Percentiles rank a stretch among this genome's conserved stretches.
phyloP scores from a whole-genome alignment of 192 early-diverging fungal genomes.

The Helicostylum pulchrum region DNA sequence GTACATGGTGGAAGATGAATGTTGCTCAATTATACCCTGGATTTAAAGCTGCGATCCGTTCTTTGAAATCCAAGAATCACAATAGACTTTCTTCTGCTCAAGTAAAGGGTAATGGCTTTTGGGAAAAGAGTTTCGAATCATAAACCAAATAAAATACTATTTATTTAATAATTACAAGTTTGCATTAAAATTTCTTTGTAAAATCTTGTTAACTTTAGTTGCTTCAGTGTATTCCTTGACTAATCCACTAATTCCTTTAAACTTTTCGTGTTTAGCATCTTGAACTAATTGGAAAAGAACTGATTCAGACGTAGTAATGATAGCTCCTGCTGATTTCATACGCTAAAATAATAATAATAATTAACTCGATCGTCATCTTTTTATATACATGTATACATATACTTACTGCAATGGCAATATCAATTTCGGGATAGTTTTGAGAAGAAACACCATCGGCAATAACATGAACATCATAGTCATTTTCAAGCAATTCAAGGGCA shows the following conservation, averaged over 20 bases:
- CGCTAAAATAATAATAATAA: constrained; percentile 32
- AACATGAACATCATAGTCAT: constrained; percentile 80
- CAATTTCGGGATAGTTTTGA: constrained; percentile 77
- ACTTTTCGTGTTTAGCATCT: constrained; percentile 63
- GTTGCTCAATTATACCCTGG: constrained; percentile 46
- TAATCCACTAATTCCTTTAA: constrained; percentile 74
- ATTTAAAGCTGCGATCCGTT: constrained; percentile 39
- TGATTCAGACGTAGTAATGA: constrained; percentile 74
- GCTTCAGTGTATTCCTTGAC: constrained; percentile 81
- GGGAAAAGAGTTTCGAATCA: constrained; percentile 42
- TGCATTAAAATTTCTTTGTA: constrained; percentile 22
- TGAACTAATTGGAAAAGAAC: constrained; percentile 68
- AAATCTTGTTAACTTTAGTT: constrained; percentile 62
- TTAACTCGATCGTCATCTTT: background rate
- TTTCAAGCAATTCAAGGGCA: constrained; percentile 80
- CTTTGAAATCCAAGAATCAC: constrained; percentile 12
- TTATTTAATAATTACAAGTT: constrained; percentile 4
- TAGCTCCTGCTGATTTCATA: constrained; percentile 65
- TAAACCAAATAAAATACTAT: constrained; percentile 8
- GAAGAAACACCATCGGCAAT: constrained; percentile 92
- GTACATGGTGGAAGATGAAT: constrained; percentile 54
- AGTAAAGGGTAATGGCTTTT: constrained; percentile 25
- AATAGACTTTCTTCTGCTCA: background rate
- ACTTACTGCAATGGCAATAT: constrained; percentile 73
- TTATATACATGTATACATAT: background rate